Evolutionary conservation across 768 basidiomycete species (phyloP), one percentile per base, ranked within the genome.

Genomic region (Amanita inopinata): DNA sequence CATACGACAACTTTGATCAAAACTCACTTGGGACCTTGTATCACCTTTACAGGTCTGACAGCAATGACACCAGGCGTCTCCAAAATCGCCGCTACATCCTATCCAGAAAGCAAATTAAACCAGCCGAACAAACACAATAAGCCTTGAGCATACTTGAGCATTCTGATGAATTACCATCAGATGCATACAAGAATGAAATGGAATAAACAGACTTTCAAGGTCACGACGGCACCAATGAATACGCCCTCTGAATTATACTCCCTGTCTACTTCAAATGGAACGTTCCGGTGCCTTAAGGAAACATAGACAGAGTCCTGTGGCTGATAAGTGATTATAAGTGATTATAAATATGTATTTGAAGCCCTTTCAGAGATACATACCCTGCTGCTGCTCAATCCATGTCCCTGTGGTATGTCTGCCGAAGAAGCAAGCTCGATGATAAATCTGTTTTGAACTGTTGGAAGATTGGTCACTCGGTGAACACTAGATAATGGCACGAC

Each of bases 141-240:
- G n/a, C n/a, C n/a, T n/a, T n/a, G 33, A 33, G 28, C 45, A 28
- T 55, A 59, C 61, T 48, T 58, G 56, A 7, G 58, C 43, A 50
- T 61, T 55, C 49, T 58, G n/a, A n/a, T n/a, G n/a, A n/a, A 22
- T 10, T 27, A 43, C 27, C 38, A 5, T 32, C 28, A 41, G 6
- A 14, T 33, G 27, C 19, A 14, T 11, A 38, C 15, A 14, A 27
- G 33, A 31, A 33, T 18, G 40, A 45, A 34, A 35, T 15, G 3
- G 32, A 17, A 33, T 8, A 38, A 45, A 62, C 64, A 48, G 42
- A 70, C 72, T 27, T 58, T 53, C 25, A 82, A 50, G 14, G 67
- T 68, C 38, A 82, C 50, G 28, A 73, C 65, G 20, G 73, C 79
- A 3, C 81, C 81, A 20, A 76, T 59, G 52, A 83, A 80, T 9